phyloP scores from a whole-genome alignment of 1,284 basidiomycete species.

The Naganishia liquefaciens region DNA sequence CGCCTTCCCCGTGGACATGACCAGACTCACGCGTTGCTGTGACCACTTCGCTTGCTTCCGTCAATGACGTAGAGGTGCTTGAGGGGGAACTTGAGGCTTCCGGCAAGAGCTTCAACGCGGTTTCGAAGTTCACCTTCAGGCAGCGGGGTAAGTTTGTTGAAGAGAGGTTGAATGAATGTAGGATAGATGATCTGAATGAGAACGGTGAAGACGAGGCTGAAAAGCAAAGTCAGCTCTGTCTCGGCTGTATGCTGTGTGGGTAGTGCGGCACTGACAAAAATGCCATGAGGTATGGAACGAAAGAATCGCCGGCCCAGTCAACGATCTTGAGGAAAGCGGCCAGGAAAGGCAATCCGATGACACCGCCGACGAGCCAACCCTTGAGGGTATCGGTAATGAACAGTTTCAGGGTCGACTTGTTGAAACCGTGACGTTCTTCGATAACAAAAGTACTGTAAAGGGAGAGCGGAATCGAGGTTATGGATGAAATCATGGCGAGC shows the following conservation, averaged over 20 bases:
- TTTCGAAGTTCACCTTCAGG: conserved; percentile 68
- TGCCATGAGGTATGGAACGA: conserved; percentile 84
- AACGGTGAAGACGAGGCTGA: conserved; percentile 76
- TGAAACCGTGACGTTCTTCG: conserved; percentile 94
- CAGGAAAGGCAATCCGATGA: conserved; percentile 83
- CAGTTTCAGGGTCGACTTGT: conserved; percentile 78
- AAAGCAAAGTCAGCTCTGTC: conserved; percentile 30
- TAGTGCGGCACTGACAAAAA: conserved; percentile 62
- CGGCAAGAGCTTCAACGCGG: conserved; percentile 72
- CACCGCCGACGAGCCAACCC: conserved; percentile 70
- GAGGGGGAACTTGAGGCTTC: conserved; percentile 84
- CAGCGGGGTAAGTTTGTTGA: conserved; percentile 93
- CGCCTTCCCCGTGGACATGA: not conserved
- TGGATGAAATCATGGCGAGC: conserved; percentile 66
- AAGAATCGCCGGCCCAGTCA: conserved; percentile 85
- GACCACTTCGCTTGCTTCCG: conserved; percentile 89
- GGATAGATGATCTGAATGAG: conserved; percentile 83
- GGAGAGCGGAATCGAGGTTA: conserved; percentile 70
- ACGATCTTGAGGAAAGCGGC: conserved; percentile 85
- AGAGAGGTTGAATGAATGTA: conserved; percentile 88
- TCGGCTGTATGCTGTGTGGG: conserved; percentile 27
- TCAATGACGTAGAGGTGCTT: conserved; percentile 96
- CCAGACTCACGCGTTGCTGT: conserved; percentile 74
- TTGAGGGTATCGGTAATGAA: conserved; percentile 81
- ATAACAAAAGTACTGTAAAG: conserved; percentile 89